A percentile compares a stretch with the other conserved stretches of the same genome.
These are phyloP conservation scores for Globisporangium nagaii DNA, from an alignment of 352 stramenopile species.

Conservation along the genomic window DNA sequence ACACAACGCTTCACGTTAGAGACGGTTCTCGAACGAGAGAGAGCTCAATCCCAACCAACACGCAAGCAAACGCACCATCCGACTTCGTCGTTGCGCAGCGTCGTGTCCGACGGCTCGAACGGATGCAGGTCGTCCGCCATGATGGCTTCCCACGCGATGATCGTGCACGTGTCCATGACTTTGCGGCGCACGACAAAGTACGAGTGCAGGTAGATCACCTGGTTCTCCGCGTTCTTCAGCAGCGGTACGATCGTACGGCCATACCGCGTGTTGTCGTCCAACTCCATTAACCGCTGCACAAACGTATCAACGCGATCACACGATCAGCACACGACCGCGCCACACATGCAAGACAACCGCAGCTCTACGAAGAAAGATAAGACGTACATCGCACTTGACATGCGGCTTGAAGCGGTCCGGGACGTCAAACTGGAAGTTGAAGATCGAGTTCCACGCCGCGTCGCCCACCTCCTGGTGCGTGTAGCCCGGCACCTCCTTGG, in stretches of 20 bases:
- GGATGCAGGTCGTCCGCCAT: constrained; percentile 63
- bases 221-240: constrained; percentile 53
- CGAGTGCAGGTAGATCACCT: constrained; percentile 72
- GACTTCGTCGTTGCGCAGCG: constrained; percentile 72
- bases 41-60: too few species aligned
- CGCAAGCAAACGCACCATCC: constrained; percentile 49
- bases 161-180: constrained; percentile 44
- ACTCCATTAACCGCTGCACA: constrained; percentile 55
- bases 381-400: constrained; percentile 49
- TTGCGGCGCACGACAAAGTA: constrained; percentile 68
- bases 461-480: constrained; percentile 58
- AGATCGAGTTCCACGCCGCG: constrained; percentile 71
- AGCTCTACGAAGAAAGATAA: too few species aligned
- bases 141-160: constrained; percentile 73
- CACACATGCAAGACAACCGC: not conserved
- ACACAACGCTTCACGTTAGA: too few species aligned
- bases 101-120: constrained; percentile 46
- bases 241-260: constrained; percentile 67
- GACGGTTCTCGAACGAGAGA: too few species aligned
- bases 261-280: constrained; percentile 75
- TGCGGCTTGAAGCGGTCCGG: constrained; percentile 55
- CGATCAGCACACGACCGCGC: too few species aligned
- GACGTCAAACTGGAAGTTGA: constrained; percentile 74
- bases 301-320: not conserved
- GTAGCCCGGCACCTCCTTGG: constrained; percentile 46